These are phyloP conservation scores for Blastocladiella britannica DNA, from an alignment of 192 early-diverging fungal genomes.

Conservation along the genomic window DNA sequence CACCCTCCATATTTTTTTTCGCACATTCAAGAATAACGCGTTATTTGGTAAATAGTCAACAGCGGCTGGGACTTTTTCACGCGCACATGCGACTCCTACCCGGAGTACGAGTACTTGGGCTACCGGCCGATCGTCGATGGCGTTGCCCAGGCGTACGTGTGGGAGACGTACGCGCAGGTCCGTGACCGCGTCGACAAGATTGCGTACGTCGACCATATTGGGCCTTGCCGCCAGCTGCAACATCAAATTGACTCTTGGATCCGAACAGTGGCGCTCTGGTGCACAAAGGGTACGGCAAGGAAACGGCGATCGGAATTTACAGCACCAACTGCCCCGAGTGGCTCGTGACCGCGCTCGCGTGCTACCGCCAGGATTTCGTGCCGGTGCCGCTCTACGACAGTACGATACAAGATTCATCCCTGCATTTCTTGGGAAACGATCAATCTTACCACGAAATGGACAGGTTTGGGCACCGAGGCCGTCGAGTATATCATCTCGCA, in stretches of 20 bases:
- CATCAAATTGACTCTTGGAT: too few relatives aligned
- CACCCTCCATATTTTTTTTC: too few relatives aligned
- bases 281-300: slow-evolving; percentile 13
- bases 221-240: not conserved
- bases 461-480: slow-evolving; percentile 44
- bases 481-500: slow-evolving; percentile 67
- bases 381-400: slow-evolving; percentile 82
- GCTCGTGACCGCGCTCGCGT: slow-evolving; percentile 47
- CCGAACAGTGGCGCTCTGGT: slow-evolving; percentile 24
- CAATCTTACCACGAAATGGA: too few relatives aligned
- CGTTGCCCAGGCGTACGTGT: slow-evolving; percentile 50
- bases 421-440: too few relatives aligned
- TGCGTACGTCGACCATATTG: slow-evolving; percentile 10
- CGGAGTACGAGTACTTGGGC: too few relatives aligned
- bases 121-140: too few relatives aligned
- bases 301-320: slow-evolving; percentile 40
- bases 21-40: too few relatives aligned
- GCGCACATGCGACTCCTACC: too few relatives aligned
- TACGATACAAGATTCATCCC: too few relatives aligned
- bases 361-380: slow-evolving; percentile 38
- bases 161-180: slow-evolving; percentile 40
- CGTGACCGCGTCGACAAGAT: slow-evolving; percentile 36
- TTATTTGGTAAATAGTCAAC: too few relatives aligned
- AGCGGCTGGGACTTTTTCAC: too few relatives aligned
- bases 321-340: slow-evolving; percentile 59